Conservation (phyloP, 495 filamentous ascomycete genomes). For the Hyaloscypha hepaticicola region DNA sequence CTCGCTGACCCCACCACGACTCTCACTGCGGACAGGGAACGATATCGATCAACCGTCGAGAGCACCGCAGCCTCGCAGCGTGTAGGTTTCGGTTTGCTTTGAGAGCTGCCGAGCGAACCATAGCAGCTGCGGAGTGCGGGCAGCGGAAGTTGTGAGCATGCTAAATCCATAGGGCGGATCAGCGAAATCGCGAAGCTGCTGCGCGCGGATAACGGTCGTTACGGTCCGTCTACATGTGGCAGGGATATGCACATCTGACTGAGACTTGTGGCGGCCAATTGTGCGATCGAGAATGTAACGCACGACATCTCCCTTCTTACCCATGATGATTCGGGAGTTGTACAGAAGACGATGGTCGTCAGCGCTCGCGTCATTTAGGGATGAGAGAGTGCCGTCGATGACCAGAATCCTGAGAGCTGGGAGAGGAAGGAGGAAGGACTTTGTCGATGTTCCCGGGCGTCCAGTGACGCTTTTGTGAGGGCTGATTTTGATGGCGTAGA, state of each 20-base stretch:
- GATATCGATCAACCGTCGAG: background rate
- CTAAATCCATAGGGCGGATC: constrained; percentile 30
- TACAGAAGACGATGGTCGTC: background rate
- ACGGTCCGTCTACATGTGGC: constrained; percentile 27
- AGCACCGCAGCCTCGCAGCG: constrained; percentile 16
- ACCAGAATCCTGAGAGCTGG: background rate
- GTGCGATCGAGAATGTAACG: constrained; percentile 9
- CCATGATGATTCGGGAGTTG: constrained; percentile 8
- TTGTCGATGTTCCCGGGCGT: background rate
- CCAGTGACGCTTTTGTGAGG: background rate
- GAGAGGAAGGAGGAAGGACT: background rate
- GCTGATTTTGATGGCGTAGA: constrained; percentile 2
- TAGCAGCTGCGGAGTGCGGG: constrained; percentile 1
- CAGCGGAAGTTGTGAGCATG: background rate
- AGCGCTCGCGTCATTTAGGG: background rate
- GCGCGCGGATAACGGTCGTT: constrained; percentile 33
- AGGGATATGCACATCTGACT: constrained; percentile 23
- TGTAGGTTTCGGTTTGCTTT: constrained; percentile 1
- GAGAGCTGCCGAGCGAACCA: constrained; percentile 22
- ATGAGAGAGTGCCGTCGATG: background rate
- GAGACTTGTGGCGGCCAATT: constrained; percentile 27
- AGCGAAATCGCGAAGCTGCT: constrained; percentile 14
- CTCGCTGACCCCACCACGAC: background rate
- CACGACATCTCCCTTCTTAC: constrained; percentile 26
- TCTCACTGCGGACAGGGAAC: background rate